A percentile compares a stretch with the other conserved stretches of the same genome.
Conservation (phyloP, 2,329 filamentous ascomycete species). For the Colletotrichum chlorophyti region DNA sequence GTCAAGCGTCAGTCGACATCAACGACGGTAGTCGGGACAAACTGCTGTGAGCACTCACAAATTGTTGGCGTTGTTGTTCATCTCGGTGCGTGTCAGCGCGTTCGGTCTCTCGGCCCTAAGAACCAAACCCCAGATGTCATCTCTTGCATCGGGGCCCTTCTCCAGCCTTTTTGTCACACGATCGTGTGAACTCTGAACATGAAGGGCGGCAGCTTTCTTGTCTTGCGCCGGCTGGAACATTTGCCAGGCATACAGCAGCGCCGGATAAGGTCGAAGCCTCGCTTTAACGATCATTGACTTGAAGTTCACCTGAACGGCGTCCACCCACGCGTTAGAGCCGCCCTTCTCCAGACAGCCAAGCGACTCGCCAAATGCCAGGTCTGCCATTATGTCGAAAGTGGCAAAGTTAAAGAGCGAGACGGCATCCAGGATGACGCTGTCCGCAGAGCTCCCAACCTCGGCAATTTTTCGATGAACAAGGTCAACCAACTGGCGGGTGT, state of each 20-base stretch:
- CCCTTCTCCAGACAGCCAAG: slow-evolving; percentile 34
- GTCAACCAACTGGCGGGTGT: not conserved
- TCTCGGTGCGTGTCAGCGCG: not conserved
- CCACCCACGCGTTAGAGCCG: not conserved
- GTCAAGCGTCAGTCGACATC: too few species aligned
- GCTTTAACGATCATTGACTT: not conserved
- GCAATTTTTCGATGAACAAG: slow-evolving; percentile 25
- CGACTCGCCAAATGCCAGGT: slow-evolving; percentile 36
- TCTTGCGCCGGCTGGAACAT: not conserved
- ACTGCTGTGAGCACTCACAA: not conserved
- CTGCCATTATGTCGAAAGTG: slow-evolving; percentile 39
- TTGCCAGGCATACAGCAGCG: not conserved
- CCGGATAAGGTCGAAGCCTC: not conserved
- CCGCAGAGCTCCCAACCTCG: not conserved
- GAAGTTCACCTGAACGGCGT: slow-evolving; percentile 2
- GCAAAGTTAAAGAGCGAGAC: slow-evolving; percentile 34
- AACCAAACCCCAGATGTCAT: slow-evolving; percentile 3
- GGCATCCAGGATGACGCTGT: slow-evolving; percentile 29
- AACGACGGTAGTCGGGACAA: not conserved
- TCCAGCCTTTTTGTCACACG: not conserved
- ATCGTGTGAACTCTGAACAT: not conserved
- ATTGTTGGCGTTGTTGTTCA: slow-evolving; percentile 6
- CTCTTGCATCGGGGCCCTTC: not conserved
- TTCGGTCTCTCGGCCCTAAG: not conserved
- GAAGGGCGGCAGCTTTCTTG: not conserved